Evolutionary conservation across 1,284 basidiomycete genomes (phyloP).

Genomic region (Psilocybe mexicana): DNA sequence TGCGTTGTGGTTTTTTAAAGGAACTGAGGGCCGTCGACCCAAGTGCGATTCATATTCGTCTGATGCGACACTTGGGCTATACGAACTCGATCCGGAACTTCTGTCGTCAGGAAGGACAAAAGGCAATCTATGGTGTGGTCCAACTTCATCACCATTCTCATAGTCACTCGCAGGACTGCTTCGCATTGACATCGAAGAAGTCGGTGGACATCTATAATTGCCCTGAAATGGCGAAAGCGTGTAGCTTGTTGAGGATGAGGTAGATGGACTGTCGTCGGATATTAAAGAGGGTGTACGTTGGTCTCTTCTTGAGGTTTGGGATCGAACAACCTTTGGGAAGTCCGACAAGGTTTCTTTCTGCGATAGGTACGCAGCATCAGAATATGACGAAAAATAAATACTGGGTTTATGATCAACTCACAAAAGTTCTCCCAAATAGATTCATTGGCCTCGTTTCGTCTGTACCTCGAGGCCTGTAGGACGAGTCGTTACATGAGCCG

Average conservation of each 20-base stretch:
- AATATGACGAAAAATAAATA: not conserved
- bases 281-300: slow-evolving; percentile 11
- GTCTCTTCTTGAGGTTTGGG: not conserved
- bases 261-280: slow-evolving; percentile 12
- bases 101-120: too few species aligned
- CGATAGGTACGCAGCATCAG: not conserved
- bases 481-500: too few species aligned
- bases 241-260: slow-evolving; percentile 9
- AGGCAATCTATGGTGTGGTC: too few species aligned
- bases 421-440: slow-evolving; percentile 11
- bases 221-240: not conserved
- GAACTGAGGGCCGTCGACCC: too few species aligned
- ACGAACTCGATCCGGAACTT: too few species aligned
- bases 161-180: too few species aligned
- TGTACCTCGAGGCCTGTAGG: too few species aligned
- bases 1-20: too few species aligned
- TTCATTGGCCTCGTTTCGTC: slow-evolving; percentile 3
- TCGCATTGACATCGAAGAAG: not conserved
- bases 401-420: slow-evolving; percentile 1
- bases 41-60: too few species aligned
- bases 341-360: slow-evolving; percentile 11
- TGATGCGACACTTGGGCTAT: too few species aligned
- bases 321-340: slow-evolving; percentile 1
- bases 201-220: not conserved
- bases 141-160: too few species aligned